These are phyloP conservation scores for Trametes gibbosa DNA, from an alignment of 768 basidiomycete species.

Conservation along the genomic window DNA sequence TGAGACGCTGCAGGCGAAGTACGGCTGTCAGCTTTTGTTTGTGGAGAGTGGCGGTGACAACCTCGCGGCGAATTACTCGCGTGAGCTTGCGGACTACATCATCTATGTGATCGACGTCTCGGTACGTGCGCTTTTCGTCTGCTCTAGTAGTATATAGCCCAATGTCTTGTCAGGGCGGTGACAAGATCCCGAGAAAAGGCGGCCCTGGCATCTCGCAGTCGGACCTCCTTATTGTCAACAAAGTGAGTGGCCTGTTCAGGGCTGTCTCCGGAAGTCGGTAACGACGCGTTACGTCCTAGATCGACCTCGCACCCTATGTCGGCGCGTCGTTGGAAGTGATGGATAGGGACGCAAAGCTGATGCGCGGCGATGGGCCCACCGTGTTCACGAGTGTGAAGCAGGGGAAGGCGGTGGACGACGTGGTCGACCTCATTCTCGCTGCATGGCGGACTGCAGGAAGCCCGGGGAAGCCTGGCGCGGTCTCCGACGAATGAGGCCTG, in stretches of 20 bases:
- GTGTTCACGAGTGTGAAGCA: constrained; percentile 85
- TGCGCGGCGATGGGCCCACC: constrained; percentile 95
- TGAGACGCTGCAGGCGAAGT: constrained; percentile 91
- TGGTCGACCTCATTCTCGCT: constrained; percentile 75
- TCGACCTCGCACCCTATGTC: constrained; percentile 89
- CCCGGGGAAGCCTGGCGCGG: constrained; percentile 52
- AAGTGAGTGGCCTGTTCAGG: constrained; percentile 45
- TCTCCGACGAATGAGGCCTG: constrained; percentile 15
- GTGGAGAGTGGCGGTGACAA: constrained; percentile 98
- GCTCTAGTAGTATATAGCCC: background rate
- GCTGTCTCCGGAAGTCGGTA: no score
- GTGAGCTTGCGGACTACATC: constrained; percentile 96
- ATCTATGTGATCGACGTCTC: constrained; percentile 91
- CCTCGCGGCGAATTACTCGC: constrained; percentile 93
- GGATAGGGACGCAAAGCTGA: constrained; percentile 87
- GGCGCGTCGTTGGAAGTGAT: constrained; percentile 93
- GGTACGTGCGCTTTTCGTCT: constrained; percentile 35
- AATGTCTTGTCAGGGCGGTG: constrained; percentile 60
- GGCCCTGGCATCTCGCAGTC: constrained; percentile 97
- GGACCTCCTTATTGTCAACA: constrained; percentile 93
- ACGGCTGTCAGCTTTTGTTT: constrained; percentile 83
- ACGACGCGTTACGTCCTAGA: constrained; percentile 47
- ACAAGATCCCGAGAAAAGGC: constrained; percentile 98
- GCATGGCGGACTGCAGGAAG: constrained; percentile 87
- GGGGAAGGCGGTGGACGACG: constrained; percentile 74